These are phyloP conservation scores for Anthracocystis setariae DNA, from an alignment of 1,284 basidiomycete genomes.

Conservation along the genomic window DNA sequence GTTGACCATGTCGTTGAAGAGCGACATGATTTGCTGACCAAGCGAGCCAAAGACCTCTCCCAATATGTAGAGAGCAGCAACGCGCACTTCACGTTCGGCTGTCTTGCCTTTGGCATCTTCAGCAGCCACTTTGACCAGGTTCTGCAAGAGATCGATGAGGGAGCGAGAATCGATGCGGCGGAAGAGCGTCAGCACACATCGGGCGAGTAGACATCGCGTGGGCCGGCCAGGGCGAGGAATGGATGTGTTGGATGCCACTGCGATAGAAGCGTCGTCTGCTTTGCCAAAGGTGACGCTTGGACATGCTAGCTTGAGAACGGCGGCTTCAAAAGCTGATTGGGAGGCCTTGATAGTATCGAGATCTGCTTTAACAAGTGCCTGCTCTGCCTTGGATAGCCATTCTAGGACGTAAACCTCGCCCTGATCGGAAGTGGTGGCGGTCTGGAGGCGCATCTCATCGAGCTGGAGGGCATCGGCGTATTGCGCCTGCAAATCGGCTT, in stretches of 20 bases:
- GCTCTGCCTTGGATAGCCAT: conserved; percentile 79
- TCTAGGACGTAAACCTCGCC: conserved; percentile 83
- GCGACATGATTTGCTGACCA: conserved; percentile 90
- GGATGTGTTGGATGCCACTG: conserved; percentile 26
- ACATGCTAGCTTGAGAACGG: conserved; percentile 75
- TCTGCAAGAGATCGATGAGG: conserved; percentile 83
- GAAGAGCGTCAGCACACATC: conserved; percentile 83
- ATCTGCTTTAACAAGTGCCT: conserved; percentile 70
- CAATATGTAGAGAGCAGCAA: conserved; percentile 80
- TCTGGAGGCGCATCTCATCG: conserved; percentile 48
- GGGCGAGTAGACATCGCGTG: conserved; percentile 79
- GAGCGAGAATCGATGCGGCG: conserved; percentile 79
- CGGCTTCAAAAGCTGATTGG: conserved; percentile 75
- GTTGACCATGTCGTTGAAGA: conserved; percentile 80
- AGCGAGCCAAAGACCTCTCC: conserved; percentile 86
- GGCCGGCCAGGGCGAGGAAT: conserved; percentile 78
- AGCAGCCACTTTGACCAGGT: conserved; percentile 46
- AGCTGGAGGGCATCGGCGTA: conserved; percentile 38
- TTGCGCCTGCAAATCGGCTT: conserved; percentile 20
- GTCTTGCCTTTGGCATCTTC: conserved; percentile 71
- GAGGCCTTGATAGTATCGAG: conserved; percentile 72
- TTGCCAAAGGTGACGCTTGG: conserved; percentile 35
- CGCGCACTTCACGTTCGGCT: conserved; percentile 77
- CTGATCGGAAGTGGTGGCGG: conserved; percentile 75
- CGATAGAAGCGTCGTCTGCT: conserved; percentile 22